Percentiles rank a stretch among this genome's conserved stretches.
phyloP scores from a whole-genome alignment of 345 rosid genomes.

The Brassica juncea region DNA sequence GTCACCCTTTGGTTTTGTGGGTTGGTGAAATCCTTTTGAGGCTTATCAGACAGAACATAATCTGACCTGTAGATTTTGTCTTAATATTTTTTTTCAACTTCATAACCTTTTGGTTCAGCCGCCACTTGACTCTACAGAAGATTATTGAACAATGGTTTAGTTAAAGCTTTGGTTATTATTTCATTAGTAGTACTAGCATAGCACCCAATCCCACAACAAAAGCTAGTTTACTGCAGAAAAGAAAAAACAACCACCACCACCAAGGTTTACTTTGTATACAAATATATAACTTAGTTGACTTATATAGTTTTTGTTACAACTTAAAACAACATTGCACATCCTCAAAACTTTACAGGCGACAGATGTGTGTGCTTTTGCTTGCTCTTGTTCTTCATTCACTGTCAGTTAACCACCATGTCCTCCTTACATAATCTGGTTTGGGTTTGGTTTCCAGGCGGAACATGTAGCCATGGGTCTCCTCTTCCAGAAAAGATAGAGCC shows the following conservation, averaged over 20 bases:
- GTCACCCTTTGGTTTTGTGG: constrained; percentile 32
- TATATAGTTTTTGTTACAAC: constrained; percentile 26
- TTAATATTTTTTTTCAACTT: not conserved
- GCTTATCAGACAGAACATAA: constrained; percentile 34
- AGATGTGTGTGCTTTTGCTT: constrained; percentile 14
- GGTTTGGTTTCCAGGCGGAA: constrained; percentile 69
- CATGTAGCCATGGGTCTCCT: constrained; percentile 69
- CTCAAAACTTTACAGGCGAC: constrained; percentile 36
- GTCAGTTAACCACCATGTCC: constrained; percentile 8
- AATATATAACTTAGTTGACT: constrained; percentile 17
- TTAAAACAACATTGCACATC: constrained; percentile 32
- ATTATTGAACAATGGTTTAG: constrained; percentile 12
- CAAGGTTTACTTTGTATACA: constrained; percentile 29
- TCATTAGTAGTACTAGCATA: constrained; percentile 11
- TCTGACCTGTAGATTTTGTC: constrained; percentile 38
- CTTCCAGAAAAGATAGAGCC: constrained; percentile 66
- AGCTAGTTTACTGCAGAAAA: constrained; percentile 17
- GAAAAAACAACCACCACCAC: constrained; percentile 21
- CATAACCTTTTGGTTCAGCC: constrained; percentile 18
- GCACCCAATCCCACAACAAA: constrained; percentile 19
- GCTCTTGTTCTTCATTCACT: constrained; percentile 26
- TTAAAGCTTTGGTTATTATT: constrained; percentile 22
- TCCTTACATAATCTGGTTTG: constrained; percentile 23
- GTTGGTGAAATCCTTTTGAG: constrained; percentile 32
- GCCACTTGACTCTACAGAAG: constrained; percentile 23